Evolutionary conservation across 2,329 filamentous ascomycete genomes (phyloP).

Genomic region (Camillea tinctor): DNA sequence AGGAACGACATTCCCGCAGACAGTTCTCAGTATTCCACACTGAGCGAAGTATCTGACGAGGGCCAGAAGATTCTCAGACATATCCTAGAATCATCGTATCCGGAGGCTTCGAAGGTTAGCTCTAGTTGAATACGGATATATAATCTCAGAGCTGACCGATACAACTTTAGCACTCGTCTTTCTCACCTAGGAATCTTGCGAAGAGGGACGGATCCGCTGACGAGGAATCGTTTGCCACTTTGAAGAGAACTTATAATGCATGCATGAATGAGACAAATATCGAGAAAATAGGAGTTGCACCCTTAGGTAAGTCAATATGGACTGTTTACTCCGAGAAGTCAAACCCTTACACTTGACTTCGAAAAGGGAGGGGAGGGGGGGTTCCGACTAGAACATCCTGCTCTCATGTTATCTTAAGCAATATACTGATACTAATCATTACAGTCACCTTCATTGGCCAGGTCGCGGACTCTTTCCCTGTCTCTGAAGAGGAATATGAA

Average conservation of each 20-base stretch:
- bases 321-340: neutral
- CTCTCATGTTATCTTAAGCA: neutral
- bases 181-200: constrained; percentile 43
- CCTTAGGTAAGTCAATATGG: constrained; percentile 39
- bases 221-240: constrained; percentile 63
- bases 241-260: constrained; percentile 62
- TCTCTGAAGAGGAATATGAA: constrained; percentile 24
- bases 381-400: neutral
- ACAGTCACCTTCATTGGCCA: constrained; percentile 50
- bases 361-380: neutral
- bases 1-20: constrained; percentile 65
- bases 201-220: constrained; percentile 44
- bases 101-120: constrained; percentile 37
- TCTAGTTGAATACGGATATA: neutral
- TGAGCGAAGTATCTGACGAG: constrained; percentile 60
- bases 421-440: neutral
- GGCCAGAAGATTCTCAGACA: constrained; percentile 59
- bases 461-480: constrained; percentile 46
- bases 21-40: constrained; percentile 59
- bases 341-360: neutral
- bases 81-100: constrained; percentile 60
- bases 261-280: constrained; percentile 64
- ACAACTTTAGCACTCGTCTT: constrained; percentile 43
- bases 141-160: constrained; percentile 18
- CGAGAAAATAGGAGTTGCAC: constrained; percentile 52